Evolutionary conservation across 75 land plant genomes (phyloP).

Genomic region (Picea glauca): DNA sequence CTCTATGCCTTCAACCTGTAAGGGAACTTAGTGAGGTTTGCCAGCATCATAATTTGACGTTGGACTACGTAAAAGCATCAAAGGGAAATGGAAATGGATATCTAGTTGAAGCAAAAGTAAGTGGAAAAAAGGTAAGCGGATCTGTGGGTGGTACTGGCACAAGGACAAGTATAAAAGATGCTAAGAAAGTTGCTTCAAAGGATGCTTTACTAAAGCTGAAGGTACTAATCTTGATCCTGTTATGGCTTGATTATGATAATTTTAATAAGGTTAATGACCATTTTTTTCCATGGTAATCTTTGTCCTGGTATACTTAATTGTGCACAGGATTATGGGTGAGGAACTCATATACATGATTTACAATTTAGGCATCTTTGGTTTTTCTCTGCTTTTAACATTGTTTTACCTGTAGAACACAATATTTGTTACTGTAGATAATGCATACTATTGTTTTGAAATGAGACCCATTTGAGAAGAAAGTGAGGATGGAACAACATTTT

Average conservation of each 20-base stretch:
- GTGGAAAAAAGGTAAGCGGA: constrained; percentile 10
- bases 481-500: not conserved
- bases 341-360: not conserved
- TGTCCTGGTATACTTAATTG: not conserved
- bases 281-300: not conserved
- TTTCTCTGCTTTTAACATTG: not conserved
- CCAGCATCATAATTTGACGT: constrained; percentile 34
- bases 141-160: constrained; percentile 23
- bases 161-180: constrained; percentile 42
- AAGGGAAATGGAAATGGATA: constrained; percentile 18
- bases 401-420: no score
- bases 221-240: constrained; percentile 19
- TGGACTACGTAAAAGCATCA: constrained; percentile 8
- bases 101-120: constrained; percentile 29
- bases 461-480: no score
- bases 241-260: not conserved
- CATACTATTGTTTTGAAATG: no score
- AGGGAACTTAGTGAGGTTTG: constrained; percentile 84
- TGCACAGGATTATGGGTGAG: not conserved
- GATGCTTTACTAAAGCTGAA: constrained; percentile 24
- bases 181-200: constrained; percentile 43
- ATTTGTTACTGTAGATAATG: no score
- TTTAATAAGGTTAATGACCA: not conserved
- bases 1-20: constrained; percentile 58
- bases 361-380: not conserved